Evolutionary conservation across 768 basidiomycete species (phyloP).

Genomic region (Rickenella mellea): DNA sequence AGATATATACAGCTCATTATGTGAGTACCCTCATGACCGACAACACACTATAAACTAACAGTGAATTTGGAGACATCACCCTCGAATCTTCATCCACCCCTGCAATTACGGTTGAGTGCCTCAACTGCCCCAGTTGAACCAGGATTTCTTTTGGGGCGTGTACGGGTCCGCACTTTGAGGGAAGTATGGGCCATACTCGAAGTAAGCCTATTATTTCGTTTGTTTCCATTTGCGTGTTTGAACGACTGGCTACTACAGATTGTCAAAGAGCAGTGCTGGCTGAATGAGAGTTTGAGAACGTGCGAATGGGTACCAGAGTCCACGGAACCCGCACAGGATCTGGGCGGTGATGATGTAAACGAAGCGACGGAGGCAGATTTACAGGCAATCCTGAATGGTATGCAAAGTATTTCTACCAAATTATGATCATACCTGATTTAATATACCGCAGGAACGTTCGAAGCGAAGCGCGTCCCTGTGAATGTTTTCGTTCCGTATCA

Average conservation of each 20-base stretch:
- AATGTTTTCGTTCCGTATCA: constrained; percentile 52
- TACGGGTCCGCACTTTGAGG: constrained; percentile 63
- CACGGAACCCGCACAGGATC: constrained; percentile 15
- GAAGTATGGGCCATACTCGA: constrained; percentile 73
- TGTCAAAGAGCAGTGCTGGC: constrained; percentile 77
- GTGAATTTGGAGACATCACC: constrained; percentile 45
- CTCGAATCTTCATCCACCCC: constrained; percentile 54
- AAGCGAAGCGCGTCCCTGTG: constrained; percentile 60
- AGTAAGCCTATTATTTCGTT: constrained; percentile 26
- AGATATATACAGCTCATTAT: constrained; percentile 59
- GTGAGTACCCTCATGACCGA: constrained; percentile 30
- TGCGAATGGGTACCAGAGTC: constrained; percentile 56
- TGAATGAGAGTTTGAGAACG: constrained; percentile 59
- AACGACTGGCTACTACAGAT: constrained; percentile 30
- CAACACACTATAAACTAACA: neutral
- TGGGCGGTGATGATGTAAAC: constrained; percentile 19
- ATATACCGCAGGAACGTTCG: constrained; percentile 33
- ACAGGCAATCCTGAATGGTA: constrained; percentile 56
- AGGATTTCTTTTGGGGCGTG: constrained; percentile 60
- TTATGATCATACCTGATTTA: neutral
- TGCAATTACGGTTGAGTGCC: constrained; percentile 53
- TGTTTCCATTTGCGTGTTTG: constrained; percentile 1
- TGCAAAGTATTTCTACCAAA: constrained; percentile 11
- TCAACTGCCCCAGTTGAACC: constrained; percentile 67
- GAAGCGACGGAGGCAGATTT: constrained; percentile 47